Percentiles rank a stretch among this genome's conserved stretches.
phyloP scores from a whole-genome alignment of 495 filamentous ascomycete species.

The Aspergillus funiculosus region DNA sequence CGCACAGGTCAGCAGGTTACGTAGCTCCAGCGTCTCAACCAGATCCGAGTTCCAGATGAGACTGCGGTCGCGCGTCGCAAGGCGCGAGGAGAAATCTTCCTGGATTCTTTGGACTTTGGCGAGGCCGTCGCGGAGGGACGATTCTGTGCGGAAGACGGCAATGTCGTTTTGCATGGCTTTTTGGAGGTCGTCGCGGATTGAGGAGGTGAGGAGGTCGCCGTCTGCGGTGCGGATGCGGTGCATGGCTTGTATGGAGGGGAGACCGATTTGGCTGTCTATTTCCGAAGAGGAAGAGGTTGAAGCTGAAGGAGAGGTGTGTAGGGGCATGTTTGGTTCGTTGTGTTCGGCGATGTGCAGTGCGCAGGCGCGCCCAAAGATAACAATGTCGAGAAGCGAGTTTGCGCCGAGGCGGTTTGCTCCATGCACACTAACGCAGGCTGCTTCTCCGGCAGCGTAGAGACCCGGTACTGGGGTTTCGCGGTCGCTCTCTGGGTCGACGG shows the following conservation, averaged over 20 bases:
- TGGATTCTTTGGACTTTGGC: background rate
- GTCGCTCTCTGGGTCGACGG: background rate
- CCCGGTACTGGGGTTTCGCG: background rate
- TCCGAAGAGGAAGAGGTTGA: background rate
- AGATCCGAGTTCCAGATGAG: background rate
- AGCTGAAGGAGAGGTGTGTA: background rate
- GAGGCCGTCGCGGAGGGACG: background rate
- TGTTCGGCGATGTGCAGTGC: background rate
- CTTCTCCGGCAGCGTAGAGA: background rate
- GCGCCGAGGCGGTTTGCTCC: background rate
- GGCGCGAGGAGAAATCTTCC: background rate
- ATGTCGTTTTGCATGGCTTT: background rate
- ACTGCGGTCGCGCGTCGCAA: background rate
- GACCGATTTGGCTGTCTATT: background rate
- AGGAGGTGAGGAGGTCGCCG: background rate
- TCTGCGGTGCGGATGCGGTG: background rate
- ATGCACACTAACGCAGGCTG: background rate
- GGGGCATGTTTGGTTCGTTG: background rate
- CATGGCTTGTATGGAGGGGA: background rate
- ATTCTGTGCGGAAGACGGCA: background rate
- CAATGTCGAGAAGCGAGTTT: background rate
- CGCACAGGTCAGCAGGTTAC: slow-evolving; percentile 1
- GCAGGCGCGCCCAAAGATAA: background rate
- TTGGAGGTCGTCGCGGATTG: background rate
- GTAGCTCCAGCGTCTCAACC: background rate